Evolutionary conservation across 768 basidiomycete genomes (phyloP), one percentile per base, ranked within the genome.

Genomic region (Trametes cinnabarina): DNA sequence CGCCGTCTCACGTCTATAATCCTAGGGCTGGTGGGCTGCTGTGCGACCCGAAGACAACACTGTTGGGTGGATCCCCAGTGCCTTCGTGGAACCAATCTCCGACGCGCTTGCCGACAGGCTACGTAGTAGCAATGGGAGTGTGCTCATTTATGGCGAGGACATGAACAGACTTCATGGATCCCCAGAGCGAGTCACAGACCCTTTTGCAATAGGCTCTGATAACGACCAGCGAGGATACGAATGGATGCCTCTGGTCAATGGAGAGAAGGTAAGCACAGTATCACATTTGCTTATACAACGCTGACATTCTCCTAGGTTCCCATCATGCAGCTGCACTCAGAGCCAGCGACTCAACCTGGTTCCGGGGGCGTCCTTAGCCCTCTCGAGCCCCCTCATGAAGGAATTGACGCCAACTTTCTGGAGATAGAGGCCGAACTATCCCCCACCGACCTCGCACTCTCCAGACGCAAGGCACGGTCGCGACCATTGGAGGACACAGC

Each of bases 21-120:
- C 17, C 5, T 40, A 70, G 69, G 90, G 90, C 10, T 92, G 89
- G 90, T 92, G 89, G 88, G 89, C 87, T 19, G 90, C 89, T 19
- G 80, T 87, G 72, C 76, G 82, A 22, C 71, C 72, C 11, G 76
- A 76, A 35, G 80, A 79, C 12, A 73, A 78, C 47, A 68, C 71
- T 32, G 77, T 88, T 30, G 88, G 90, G 44, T 92, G 90, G 90
- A 84, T 92, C 57, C 90, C 90, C 10, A 79, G 82, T 61, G 82
- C 85, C 1, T 92, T 82, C 69, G 87, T 92, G 5, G 75, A 74
- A 48, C 75, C 78, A 2, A 72, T 91, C 10, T 71, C 79, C 9
- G 74, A 76, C 28, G 77, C 81, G 34, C 80, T 82, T 73, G 73
- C 78, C 5, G 79, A 82, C 19, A 77, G 71, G 55, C 71, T 85